Evolutionary conservation across 306 rosid species (phyloP).

Genomic region (Sechiopsis laciniata): DNA sequence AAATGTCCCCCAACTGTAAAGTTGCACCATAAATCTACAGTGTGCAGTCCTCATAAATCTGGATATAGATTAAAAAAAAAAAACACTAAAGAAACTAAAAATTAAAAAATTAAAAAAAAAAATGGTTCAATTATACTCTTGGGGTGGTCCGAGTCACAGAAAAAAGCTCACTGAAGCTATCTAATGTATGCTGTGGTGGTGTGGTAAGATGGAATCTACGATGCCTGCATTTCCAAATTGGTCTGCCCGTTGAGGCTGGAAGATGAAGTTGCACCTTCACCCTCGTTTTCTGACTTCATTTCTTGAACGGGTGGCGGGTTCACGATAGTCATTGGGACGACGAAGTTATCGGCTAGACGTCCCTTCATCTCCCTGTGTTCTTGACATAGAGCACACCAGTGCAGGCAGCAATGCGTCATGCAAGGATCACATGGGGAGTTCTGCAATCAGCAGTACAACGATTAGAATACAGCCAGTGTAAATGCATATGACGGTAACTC

Average conservation of each 20-base stretch:
- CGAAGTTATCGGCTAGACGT: constrained; percentile 55
- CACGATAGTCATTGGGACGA: constrained; percentile 65
- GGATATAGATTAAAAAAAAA: not conserved
- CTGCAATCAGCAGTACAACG: constrained; percentile 30
- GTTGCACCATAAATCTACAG: not conserved
- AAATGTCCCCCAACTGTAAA: not conserved
- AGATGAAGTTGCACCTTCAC: constrained; percentile 39
- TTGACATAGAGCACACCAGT: constrained; percentile 95
- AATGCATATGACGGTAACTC: not conserved
- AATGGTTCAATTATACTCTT: constrained; percentile 7
- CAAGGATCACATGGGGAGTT: constrained; percentile 86
- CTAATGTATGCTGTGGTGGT: constrained; percentile 19
- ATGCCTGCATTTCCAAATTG: constrained; percentile 75
- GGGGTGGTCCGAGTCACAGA: constrained; percentile 9
- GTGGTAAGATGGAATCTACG: constrained; percentile 28
- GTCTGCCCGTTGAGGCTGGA: constrained; percentile 47
- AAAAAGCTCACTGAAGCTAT: not conserved
- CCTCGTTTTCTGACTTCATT: constrained; percentile 55
- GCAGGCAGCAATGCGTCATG: constrained; percentile 86
- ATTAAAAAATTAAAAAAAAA: not conserved
- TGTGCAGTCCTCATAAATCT: not conserved
- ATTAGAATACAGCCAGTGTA: not conserved
- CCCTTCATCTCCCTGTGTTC: constrained; percentile 96
- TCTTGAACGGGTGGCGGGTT: constrained; percentile 82
- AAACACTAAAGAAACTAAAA: too few species aligned